Conservation (phyloP, 2,329 filamentous ascomycete genomes). For the Trichoderma gracile region DNA sequence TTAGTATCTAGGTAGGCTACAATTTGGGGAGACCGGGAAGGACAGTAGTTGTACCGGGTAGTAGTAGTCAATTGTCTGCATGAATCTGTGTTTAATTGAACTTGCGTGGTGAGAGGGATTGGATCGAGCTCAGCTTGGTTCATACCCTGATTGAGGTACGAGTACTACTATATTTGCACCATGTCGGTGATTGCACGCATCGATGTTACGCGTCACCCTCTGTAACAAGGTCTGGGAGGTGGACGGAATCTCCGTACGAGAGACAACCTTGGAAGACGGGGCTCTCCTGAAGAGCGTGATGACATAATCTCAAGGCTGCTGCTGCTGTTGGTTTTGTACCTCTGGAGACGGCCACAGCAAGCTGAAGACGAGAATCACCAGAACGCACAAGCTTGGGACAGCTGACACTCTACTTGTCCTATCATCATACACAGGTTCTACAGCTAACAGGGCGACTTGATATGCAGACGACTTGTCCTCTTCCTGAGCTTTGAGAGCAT, state of each 20-base stretch:
- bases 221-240: neutral
- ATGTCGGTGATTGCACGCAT: slow-evolving; percentile 7
- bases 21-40: neutral
- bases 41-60: too few species aligned
- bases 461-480: too few species aligned
- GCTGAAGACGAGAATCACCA: too few species aligned
- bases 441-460: neutral
- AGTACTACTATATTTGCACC: neutral
- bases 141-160: neutral
- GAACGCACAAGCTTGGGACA: too few species aligned
- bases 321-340: too few species aligned
- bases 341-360: too few species aligned
- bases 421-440: too few species aligned
- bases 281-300: too few species aligned
- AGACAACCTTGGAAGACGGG: neutral
- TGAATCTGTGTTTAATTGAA: slow-evolving; percentile 6
- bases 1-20: neutral
- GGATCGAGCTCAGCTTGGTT: neutral
- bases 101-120: neutral
- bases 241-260: neutral
- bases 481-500: too few species aligned
- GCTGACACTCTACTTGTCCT: too few species aligned
- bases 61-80: neutral
- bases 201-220: slow-evolving; percentile 8
- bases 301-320: too few species aligned